Base-by-base conservation (phyloP, 495 filamentous ascomycete genomes). In the Penicillium taxi region DNA sequence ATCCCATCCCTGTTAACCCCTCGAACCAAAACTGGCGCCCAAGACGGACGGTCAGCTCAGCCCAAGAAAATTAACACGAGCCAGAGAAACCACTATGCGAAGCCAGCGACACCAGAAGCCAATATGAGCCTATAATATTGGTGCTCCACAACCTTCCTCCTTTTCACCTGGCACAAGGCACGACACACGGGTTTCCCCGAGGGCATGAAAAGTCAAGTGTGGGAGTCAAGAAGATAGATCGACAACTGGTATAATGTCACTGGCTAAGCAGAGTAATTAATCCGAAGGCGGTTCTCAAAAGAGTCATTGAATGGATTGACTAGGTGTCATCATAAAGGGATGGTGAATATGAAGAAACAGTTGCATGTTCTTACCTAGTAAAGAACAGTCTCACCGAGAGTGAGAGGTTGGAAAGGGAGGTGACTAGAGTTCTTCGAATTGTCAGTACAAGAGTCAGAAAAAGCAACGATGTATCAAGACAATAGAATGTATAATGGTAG, bases 291-390 rank as follows among this genome's bases (percentile, higher is more conserved):
- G 61, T 66, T 85, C 74, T 81, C 83, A 66, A 67, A 46, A 75
- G 73, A 72, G n/a, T 96, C 85, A 76, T 93, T 82, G 90, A 96
- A 96, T 96, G 90, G 90, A 96, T 96, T 84, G 80, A 86, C 89
- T 89, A 70, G 65, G 75, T 83, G 77, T 94, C 88, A 95, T 96
- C 90, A 83, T 83, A 61, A 69, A 59, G 56, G 39, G 34, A 39
- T 27, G 39, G 38, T 30, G 18, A 20, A 26, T 20, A 12, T 42
- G 23, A 28, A 20, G 40, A 24, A 31, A 44, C 42, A 32, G 26
- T 31, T 26, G 23, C 16, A 28, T n/a, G 9, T 27, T 13, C 41
- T 36, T 47, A 44, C 43, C 36, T 47, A 44, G 27, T 38, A 25
- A 26, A 18, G 31, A 28, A 22, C 15, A 39, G 25, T 18, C 16